A percentile compares a stretch with the other conserved stretches of the same genome.
Conservation (phyloP, 192 early-diverging fungal genomes). For the Podila horticola region DNA sequence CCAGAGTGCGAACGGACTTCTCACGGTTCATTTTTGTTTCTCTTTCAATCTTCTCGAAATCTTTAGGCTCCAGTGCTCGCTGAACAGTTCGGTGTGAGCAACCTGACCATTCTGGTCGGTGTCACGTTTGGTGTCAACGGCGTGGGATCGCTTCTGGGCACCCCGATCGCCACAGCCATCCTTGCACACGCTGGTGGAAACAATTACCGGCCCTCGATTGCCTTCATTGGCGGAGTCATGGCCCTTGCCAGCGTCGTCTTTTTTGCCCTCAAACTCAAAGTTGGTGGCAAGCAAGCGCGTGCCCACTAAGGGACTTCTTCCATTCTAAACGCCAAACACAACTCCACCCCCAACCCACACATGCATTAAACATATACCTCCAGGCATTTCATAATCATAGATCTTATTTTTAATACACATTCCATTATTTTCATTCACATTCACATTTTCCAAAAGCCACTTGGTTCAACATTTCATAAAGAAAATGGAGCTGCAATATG, state of each 20-base stretch:
- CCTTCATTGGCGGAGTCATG: slow-evolving; percentile 41
- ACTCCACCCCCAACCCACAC: neutral
- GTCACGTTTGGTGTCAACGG: slow-evolving; percentile 55
- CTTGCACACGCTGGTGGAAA: slow-evolving; percentile 23
- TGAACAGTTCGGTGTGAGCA: slow-evolving; percentile 50
- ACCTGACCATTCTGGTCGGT: slow-evolving; percentile 53
- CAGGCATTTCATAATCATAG: neutral
- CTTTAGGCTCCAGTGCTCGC: slow-evolving; percentile 37
- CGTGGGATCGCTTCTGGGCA: slow-evolving; percentile 54
- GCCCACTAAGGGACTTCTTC: neutral
- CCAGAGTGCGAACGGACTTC: neutral
- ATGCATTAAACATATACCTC: neutral
- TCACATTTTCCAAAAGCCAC: too few relatives aligned
- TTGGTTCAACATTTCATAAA: neutral
- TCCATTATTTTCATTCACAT: neutral
- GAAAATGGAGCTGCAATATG: too few relatives aligned
- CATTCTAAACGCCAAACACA: too few relatives aligned
- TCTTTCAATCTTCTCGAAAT: neutral
- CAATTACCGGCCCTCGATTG: slow-evolving; percentile 29
- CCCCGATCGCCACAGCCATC: slow-evolving; percentile 51
- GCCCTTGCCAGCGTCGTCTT: slow-evolving; percentile 7
- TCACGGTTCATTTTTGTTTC: neutral
- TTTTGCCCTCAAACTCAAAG: slow-evolving; percentile 19
- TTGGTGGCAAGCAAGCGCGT: slow-evolving; percentile 26
- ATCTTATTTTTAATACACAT: neutral